A percentile compares a stretch with the other conserved stretches of the same genome.
phyloP scores from a whole-genome alignment of 31 red algal genomes.

The Odonthalia washingtoniensis region DNA sequence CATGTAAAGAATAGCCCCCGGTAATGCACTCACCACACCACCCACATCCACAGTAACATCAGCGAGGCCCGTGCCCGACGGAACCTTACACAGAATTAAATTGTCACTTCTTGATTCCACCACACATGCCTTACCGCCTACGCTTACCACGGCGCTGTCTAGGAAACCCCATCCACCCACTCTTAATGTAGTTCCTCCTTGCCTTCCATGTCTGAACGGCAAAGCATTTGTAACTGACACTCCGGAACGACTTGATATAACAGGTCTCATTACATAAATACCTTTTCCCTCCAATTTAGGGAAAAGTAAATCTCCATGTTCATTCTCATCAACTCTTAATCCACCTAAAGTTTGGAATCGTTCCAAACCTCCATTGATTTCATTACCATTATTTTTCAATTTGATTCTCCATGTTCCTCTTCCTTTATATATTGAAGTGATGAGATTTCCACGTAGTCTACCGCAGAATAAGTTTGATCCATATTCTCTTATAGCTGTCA shows the following conservation, averaged over 20 bases:
- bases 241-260: not conserved
- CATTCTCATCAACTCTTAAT: conserved; percentile 59
- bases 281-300: conserved; percentile 21
- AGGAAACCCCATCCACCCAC: conserved; percentile 66
- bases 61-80: conserved; percentile 13
- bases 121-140: conserved; percentile 44
- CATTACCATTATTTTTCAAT: conserved; percentile 39
- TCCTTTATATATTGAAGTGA: conserved; percentile 53
- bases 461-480: conserved; percentile 62
- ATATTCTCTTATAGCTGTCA: conserved; percentile 65
- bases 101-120: conserved; percentile 20
- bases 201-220: conserved; percentile 50
- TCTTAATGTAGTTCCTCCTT: conserved; percentile 45
- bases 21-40: conserved; percentile 27
- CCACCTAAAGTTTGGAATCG: conserved; percentile 37
- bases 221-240: conserved; percentile 36
- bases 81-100: conserved; percentile 44
- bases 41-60: conserved; percentile 7
- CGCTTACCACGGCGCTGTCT: conserved; percentile 28
- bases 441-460: conserved; percentile 55
- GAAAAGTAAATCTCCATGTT: conserved; percentile 68
- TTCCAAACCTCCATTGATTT: conserved; percentile 44
- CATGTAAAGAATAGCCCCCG: conserved; percentile 49
- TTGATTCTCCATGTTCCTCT: conserved; percentile 56
- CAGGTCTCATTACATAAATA: conserved; percentile 21